Conservation (phyloP, 2,329 filamentous ascomycete species). For the Colletotrichum plurivorum region DNA sequence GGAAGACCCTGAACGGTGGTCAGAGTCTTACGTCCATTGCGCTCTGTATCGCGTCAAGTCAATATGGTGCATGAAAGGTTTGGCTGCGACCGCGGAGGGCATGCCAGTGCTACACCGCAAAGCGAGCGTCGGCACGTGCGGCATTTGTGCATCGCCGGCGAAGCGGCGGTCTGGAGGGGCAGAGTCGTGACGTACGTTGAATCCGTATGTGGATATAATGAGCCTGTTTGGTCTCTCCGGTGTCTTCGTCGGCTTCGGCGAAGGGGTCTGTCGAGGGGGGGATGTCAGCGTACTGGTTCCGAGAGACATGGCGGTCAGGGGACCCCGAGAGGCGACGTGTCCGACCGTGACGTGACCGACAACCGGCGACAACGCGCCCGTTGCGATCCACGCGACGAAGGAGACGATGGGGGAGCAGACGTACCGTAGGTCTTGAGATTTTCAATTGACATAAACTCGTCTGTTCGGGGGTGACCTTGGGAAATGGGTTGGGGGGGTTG, state of each 20-base stretch:
- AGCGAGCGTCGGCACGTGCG: constrained; percentile 31
- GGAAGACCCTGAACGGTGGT: constrained; percentile 99
- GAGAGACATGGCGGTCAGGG: constrained; percentile 32
- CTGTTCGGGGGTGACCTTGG: constrained; percentile 73
- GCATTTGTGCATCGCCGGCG: constrained; percentile 4
- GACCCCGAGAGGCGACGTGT: constrained; percentile 11
- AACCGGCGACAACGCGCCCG: not conserved
- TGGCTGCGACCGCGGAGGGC: not conserved
- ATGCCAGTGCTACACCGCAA: not conserved
- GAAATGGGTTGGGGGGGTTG: constrained; percentile 64
- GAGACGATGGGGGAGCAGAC: constrained; percentile 50
- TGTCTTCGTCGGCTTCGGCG: constrained; percentile 99
- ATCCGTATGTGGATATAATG: constrained; percentile 99
- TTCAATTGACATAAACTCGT: constrained; percentile 99
- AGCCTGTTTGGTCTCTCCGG: constrained; percentile 93
- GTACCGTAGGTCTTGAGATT: constrained; percentile 96
- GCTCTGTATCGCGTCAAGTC: constrained; percentile 75
- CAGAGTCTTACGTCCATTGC: constrained; percentile 99
- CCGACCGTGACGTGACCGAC: not conserved
- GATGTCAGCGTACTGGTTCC: constrained; percentile 46
- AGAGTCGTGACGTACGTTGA: constrained; percentile 80
- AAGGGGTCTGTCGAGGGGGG: constrained; percentile 84
- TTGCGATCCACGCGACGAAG: too few species aligned
- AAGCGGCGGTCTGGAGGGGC: constrained; percentile 2
- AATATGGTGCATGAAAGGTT: constrained; percentile 47